A percentile compares a stretch with the other conserved stretches of the same genome.
phyloP scores from a whole-genome alignment of 306 rosid species.

The Fagus crenata region DNA sequence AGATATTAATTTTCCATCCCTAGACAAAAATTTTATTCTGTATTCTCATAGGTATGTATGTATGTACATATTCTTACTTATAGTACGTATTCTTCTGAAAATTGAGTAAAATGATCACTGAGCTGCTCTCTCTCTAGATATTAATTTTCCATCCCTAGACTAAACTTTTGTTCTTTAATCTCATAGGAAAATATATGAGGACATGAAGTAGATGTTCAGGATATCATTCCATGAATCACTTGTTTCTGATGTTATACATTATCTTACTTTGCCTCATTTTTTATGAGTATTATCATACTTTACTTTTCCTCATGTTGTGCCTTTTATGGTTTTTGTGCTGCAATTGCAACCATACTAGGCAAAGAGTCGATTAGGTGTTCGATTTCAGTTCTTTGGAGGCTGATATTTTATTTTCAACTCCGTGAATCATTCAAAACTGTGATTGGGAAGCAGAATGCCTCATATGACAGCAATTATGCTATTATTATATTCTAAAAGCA shows the following conservation, averaged over 20 bases:
- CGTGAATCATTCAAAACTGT: neutral
- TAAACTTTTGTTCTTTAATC: neutral
- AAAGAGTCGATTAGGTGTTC: neutral
- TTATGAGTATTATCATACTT: no score
- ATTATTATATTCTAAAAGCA: neutral
- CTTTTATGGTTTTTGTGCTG: neutral
- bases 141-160: neutral
- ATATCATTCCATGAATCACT: neutral
- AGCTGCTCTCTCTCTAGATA: neutral
- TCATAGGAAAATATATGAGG: neutral
- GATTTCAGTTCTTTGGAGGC: neutral
- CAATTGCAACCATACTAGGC: neutral
- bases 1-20: neutral
- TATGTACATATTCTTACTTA: no score
- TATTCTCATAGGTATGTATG: neutral
- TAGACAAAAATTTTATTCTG: no score
- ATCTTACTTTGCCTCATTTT: no score
- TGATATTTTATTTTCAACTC: neutral
- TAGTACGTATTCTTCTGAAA: neutral
- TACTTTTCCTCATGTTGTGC: neutral
- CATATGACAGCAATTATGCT: neutral
- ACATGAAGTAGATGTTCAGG: neutral
- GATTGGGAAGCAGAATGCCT: neutral
- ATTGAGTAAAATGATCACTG: neutral
- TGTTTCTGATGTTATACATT: neutral